Conservation (phyloP, 352 stramenopile genomes). For the Phytopythium helicoides region DNA sequence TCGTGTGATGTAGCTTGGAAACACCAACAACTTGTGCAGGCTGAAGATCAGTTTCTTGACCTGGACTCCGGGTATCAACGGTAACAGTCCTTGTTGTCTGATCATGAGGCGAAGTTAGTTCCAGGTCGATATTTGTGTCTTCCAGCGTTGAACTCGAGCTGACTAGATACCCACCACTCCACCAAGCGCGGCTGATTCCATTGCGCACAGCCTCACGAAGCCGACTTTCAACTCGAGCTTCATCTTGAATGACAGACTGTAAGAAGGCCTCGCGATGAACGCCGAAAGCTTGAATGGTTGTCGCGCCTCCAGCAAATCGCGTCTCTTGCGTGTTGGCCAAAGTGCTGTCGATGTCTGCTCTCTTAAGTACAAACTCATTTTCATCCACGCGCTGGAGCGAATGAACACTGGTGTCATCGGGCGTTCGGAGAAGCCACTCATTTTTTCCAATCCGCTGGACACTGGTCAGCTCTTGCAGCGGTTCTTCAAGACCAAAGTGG, state of each 20-base stretch:
- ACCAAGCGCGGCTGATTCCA: conserved; percentile 29
- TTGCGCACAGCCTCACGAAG: conserved; percentile 16
- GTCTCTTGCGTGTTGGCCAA: conserved; percentile 25
- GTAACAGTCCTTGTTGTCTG: conserved; percentile 44
- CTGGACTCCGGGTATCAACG: conserved; percentile 9
- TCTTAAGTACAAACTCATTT: conserved; percentile 29
- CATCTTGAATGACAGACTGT: conserved; percentile 20
- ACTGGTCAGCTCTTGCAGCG: conserved; percentile 24
- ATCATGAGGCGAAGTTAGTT: conserved; percentile 27
- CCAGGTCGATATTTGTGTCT: conserved; percentile 32
- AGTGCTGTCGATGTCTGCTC: conserved; percentile 14
- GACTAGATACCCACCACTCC: conserved; percentile 15
- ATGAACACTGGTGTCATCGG: conserved; percentile 29
- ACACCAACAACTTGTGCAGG: conserved; percentile 38
- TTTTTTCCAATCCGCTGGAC: conserved; percentile 34
- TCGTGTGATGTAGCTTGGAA: conserved; percentile 25
- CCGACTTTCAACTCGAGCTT: conserved; percentile 13
- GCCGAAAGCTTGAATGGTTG: not conserved
- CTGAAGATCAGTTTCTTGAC: not conserved
- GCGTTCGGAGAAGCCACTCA: conserved; percentile 56
- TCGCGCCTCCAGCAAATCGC: conserved; percentile 15
- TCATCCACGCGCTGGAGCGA: conserved; percentile 17
- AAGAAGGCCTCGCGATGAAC: conserved; percentile 49
- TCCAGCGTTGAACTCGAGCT: conserved; percentile 20
- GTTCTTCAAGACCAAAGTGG: conserved; percentile 1